Base-by-base conservation (phyloP, 2,329 filamentous ascomycete genomes). In the Arthrobotrys entomopaga region DNA sequence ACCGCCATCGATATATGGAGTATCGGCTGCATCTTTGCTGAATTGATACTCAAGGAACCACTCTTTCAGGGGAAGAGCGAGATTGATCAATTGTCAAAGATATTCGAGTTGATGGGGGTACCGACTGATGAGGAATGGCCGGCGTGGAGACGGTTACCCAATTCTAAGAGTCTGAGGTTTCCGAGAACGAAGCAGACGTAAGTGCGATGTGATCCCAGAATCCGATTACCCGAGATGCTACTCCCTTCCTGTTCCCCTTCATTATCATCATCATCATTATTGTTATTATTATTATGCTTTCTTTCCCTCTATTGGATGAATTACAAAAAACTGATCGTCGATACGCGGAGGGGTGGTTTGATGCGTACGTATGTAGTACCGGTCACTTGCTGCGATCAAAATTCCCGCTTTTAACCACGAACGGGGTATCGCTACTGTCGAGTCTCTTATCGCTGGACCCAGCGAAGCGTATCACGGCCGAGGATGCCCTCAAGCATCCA, bases 21-120 rank as follows among this genome's bases (percentile, higher is more conserved):
- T 82, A 84, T 98, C 2, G 95, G 95, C 11, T 98, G 95, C 82
- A 93, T 99, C 79, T 96, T 99, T 80, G 94, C 90, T 75, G 95
- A 99, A 83, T 86, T 99, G 2, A 85, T 98, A 19, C 89, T 88
- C 40, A 90, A 92, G 76, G 89, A 93, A 76, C 92, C 94, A 0
- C 81, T 98, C 1, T 84, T 99, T 0, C 92, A 92, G 79, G 94
- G 93, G 57, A 90, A 89, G 80, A 97, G 96, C 82, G 95, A 99
- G 83, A 93, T 96, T 66, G 92, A 96, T 80, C 89, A 97, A 80
- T 85, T 98, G 11, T 88, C 89, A 60, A 90, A 89, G 81, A 96
- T 97, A 80, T 97, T 99, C 81, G 89, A 90, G 78, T 87, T 98
- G 69, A 93, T 92, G 81, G 95, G 95, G 49, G 86, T 96, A 5